These are phyloP conservation scores for Glycyrrhiza uralensis DNA, from an alignment of 306 rosid species.

Conservation along the genomic window DNA sequence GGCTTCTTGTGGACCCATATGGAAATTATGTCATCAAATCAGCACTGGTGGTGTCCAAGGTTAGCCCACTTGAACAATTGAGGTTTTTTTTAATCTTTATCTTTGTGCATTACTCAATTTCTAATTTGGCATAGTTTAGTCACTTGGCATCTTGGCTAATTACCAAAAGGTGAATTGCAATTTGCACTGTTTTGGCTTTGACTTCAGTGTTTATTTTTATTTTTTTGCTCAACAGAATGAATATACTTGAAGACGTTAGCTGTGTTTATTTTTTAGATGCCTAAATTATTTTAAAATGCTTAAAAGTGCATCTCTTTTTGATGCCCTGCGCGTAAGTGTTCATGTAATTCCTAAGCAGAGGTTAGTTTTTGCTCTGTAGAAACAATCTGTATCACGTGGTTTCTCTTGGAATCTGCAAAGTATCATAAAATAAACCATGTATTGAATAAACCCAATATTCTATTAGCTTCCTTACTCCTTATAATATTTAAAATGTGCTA, in stretches of 20 bases:
- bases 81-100: background rate
- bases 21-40: conserved; percentile 67
- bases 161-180: background rate
- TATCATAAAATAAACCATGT: background rate
- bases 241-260: background rate
- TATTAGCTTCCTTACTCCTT: background rate
- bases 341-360: background rate
- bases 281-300: background rate
- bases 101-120: background rate
- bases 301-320: background rate
- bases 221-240: background rate
- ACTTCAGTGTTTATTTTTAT: too few species aligned
- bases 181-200: background rate
- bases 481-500: background rate
- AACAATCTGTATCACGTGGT: background rate
- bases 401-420: background rate
- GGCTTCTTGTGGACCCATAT: conserved; percentile 55
- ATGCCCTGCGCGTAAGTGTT: background rate
- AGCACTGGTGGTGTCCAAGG: conserved; percentile 48
- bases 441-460: background rate
- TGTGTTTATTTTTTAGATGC: background rate
- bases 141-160: background rate
- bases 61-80: conserved; percentile 12
- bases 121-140: background rate
- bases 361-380: background rate